Evolutionary conservation across 805 yeast genomes (phyloP).

Genomic region (Metschnikowia reukaufii): DNA sequence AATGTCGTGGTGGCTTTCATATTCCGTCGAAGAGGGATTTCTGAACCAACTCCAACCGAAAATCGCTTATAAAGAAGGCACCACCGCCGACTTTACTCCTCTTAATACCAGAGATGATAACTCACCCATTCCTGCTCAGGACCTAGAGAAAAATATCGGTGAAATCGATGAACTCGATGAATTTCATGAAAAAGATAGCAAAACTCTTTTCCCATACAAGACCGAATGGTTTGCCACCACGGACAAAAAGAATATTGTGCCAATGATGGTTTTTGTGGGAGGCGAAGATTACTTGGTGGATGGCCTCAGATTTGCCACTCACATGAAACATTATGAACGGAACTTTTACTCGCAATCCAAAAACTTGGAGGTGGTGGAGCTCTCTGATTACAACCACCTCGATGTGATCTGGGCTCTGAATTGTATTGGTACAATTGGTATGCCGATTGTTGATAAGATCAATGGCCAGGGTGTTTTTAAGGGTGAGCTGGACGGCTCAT

Average conservation of each 20-base stretch:
- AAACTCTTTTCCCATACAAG: conserved; percentile 53
- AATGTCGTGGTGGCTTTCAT: conserved; percentile 89
- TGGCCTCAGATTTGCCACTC: conserved; percentile 63
- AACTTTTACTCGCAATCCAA: conserved; percentile 33
- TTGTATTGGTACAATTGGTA: conserved; percentile 64
- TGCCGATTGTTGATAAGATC: conserved; percentile 22
- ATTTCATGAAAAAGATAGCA: conserved; percentile 28
- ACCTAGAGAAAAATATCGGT: conserved; percentile 20
- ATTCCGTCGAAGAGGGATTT: conserved; percentile 40
- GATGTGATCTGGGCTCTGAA: conserved; percentile 94
- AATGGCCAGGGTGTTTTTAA: background rate
- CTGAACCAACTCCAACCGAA: conserved; percentile 37
- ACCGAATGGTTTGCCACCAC: conserved; percentile 51
- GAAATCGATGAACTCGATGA: background rate
- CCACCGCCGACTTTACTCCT: conserved; percentile 28
- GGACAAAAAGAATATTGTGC: conserved; percentile 41
- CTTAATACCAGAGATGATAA: conserved; percentile 12
- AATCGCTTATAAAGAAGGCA: conserved; percentile 30
- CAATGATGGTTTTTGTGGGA: conserved; percentile 66
- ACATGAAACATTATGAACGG: conserved; percentile 62
- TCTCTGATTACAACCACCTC: conserved; percentile 75
- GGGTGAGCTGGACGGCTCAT: background rate
- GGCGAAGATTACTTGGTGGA: conserved; percentile 75
- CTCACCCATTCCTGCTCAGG: conserved; percentile 19
- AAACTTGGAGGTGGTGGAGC: conserved; percentile 38